Conservation (phyloP, 1,139 yeast genomes). For the Magnusiomyces ingens region DNA sequence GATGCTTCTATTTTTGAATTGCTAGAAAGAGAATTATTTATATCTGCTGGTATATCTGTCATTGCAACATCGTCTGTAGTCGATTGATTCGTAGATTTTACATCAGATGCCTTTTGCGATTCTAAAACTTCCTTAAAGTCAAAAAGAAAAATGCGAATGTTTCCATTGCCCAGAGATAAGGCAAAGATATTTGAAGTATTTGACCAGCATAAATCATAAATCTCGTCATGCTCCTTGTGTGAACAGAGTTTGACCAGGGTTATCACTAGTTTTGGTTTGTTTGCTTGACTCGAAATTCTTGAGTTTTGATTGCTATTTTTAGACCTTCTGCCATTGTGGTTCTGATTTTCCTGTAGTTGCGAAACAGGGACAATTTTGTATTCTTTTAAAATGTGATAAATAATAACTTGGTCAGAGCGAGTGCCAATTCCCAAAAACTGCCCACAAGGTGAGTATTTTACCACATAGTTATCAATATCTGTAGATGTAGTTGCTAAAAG, state of each 20-base stretch:
- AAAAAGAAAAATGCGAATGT: conserved; percentile 25
- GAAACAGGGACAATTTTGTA: not conserved
- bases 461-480: conserved; percentile 33
- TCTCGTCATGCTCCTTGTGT: conserved; percentile 24
- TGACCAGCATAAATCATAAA: conserved; percentile 38
- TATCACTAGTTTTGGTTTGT: conserved; percentile 11
- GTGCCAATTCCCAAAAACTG: conserved; percentile 45
- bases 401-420: conserved; percentile 25
- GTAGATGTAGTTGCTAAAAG: conserved; percentile 36
- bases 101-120: not conserved
- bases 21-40: not conserved
- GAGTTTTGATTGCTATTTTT: not conserved
- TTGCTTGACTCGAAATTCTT: not conserved
- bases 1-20: conserved; percentile 3
- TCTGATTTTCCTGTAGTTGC: not conserved
- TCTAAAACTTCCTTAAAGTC: conserved; percentile 12
- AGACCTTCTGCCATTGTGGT: not conserved
- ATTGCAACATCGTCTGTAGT: not conserved
- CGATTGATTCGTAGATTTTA: not conserved
- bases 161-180: conserved; percentile 34
- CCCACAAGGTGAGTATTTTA: conserved; percentile 49
- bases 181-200: conserved; percentile 27
- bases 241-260: conserved; percentile 15
- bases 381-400: conserved; percentile 13
- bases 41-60: not conserved